Conservation (phyloP, 768 basidiomycete genomes). For the Leccinum longicurvipes region DNA sequence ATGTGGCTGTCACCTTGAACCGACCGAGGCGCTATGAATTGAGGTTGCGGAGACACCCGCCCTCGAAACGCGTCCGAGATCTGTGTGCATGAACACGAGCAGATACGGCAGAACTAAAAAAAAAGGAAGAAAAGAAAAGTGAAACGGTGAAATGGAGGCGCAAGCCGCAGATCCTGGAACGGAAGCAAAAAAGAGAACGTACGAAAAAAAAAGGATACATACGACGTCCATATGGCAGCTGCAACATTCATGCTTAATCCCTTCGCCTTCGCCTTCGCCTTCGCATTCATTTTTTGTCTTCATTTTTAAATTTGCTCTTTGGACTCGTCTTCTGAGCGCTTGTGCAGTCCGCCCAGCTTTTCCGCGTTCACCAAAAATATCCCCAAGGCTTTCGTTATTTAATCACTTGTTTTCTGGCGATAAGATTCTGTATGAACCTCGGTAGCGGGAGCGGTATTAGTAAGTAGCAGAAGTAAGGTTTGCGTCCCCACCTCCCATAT, state of each 20-base stretch:
- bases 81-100: background rate
- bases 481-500: constrained; percentile 18
- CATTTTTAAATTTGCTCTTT: background rate
- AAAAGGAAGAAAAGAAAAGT: background rate
- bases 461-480: constrained; percentile 22
- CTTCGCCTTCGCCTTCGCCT: background rate
- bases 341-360: constrained; percentile 31
- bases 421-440: constrained; percentile 49
- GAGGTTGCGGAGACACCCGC: background rate
- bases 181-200: background rate
- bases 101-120: background rate
- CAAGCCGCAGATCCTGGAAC: background rate
- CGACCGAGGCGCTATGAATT: background rate
- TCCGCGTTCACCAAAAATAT: constrained; percentile 42
- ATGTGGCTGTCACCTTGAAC: background rate
- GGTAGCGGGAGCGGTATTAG: constrained; percentile 31
- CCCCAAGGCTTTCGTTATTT: constrained; percentile 55
- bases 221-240: background rate
- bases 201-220: background rate
- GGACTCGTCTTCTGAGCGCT: background rate
- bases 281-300: background rate
- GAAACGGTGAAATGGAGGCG: background rate
- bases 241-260: background rate
- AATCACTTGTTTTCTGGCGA: constrained; percentile 55
- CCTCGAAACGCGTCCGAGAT: background rate